Evolutionary conservation across 2,329 filamentous ascomycete species (phyloP), one percentile per base, ranked within the genome.

Genomic region (Aureobasidium sp.): DNA sequence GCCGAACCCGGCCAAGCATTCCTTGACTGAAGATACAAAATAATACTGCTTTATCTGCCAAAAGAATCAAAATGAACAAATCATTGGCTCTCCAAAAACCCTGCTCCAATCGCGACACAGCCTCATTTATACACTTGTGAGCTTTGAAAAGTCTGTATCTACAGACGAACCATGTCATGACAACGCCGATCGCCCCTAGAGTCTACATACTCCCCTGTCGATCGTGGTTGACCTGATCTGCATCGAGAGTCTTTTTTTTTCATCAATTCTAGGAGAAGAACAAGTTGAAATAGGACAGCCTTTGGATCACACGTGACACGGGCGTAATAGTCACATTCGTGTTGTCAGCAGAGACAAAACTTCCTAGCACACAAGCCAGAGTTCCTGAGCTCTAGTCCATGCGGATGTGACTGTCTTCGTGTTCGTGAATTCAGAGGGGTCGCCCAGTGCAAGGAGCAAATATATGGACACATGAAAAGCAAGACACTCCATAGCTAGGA

Each of bases 11-110:
- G 42, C 23, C 42, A 20, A 34, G 62, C 47, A 53, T 50, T 63
- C 62, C 55, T 62, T 58, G 55, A 58, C 36, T 27, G 36, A 44
- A 62, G 61, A 62, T 62, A 62, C 52, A 52, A 62, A 50, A 50
- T 55, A 62, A 55, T 39, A 50, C 51, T 51, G 50, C 42, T 47
- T 56, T 48, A 55, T 51, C 37, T 63, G 36, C 36, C 32, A 52
- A 26, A 63, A 62, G 29, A 62, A 29, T 59, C 55, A 59, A 32
- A 48, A 37, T 27, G 12, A 48, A 59, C 32, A 47, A 48, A 8
- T 20, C 44, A 39, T 29, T 47, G 42, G 42, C 42, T 12, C 20
- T 27, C 15, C 41, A 32, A 12, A 17, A 23, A 20, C 20, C 13
- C 8, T 37, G 3, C 20, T 9, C 20, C n/a, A 1, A 37, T 26